phyloP scores from a whole-genome alignment of 306 rosid genomes.

The Alnus rubra region DNA sequence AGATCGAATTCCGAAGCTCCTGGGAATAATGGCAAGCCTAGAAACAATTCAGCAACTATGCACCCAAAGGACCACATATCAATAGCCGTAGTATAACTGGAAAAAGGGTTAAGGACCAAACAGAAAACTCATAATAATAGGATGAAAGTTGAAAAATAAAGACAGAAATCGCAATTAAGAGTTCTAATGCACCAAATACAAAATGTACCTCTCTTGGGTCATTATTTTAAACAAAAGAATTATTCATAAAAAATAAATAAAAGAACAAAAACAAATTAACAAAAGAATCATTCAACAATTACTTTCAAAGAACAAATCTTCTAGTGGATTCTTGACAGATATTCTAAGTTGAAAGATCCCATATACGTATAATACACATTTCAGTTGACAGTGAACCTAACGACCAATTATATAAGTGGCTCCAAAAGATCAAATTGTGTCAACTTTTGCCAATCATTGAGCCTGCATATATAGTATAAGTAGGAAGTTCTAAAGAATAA shows the following conservation, averaged over 20 bases:
- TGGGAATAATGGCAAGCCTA: constrained; percentile 94
- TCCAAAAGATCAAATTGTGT: background rate
- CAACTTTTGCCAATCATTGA: background rate
- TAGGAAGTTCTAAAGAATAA: background rate
- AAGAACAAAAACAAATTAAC: too few relatives aligned
- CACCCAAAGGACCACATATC: constrained; percentile 99
- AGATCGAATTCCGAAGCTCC: constrained; percentile 99
- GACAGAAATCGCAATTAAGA: constrained; percentile 3
- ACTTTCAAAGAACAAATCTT: constrained; percentile 4
- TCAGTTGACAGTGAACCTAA: background rate
- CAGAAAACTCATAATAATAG: constrained; percentile 10
- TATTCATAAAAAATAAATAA: background rate
- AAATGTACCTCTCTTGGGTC: background rate
- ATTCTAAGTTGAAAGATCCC: background rate
- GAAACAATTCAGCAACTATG: constrained; percentile 97
- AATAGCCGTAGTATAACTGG: constrained; percentile 90
- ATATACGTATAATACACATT: background rate
- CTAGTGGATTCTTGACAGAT: constrained; percentile 8
- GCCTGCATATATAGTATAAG: background rate
- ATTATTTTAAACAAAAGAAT: background rate
- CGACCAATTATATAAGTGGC: background rate
- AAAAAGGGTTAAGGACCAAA: constrained; percentile 49
- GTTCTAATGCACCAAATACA: constrained; percentile 12
- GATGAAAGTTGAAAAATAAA: constrained; percentile 16
- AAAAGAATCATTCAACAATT: constrained; percentile 5